Evolutionary conservation across 2,329 filamentous ascomycete genomes (phyloP).

Genomic region (Claviceps monticola): DNA sequence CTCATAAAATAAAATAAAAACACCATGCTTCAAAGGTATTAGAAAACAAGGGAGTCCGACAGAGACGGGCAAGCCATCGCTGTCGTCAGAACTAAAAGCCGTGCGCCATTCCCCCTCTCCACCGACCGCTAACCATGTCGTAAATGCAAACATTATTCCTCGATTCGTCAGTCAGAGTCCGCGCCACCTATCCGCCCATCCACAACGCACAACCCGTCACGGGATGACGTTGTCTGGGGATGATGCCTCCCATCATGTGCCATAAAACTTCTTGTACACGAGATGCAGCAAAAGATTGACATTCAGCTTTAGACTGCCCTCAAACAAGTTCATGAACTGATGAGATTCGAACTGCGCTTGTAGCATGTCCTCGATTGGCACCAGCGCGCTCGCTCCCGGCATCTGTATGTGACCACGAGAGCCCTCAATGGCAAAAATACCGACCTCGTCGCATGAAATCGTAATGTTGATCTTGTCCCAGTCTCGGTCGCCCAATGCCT

Average conservation of each 20-base stretch:
- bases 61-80: not conserved
- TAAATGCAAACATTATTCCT: constrained; percentile 1
- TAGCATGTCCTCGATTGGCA: constrained; percentile 84
- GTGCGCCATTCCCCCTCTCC: constrained; percentile 1
- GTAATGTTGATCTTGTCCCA: constrained; percentile 91
- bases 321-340: constrained; percentile 92
- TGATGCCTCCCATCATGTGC: constrained; percentile 29
- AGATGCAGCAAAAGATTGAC: constrained; percentile 94
- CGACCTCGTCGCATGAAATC: constrained; percentile 86
- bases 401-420: constrained; percentile 89
- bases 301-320: constrained; percentile 73
- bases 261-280: constrained; percentile 98
- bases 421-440: constrained; percentile 85
- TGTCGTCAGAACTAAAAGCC: constrained; percentile 1
- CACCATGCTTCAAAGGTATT: not conserved
- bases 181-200: not conserved
- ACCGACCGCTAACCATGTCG: not conserved
- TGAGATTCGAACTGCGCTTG: constrained; percentile 96
- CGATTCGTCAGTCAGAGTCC: not conserved
- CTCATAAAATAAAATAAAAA: not conserved
- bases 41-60: not conserved
- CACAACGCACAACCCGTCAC: not conserved
- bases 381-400: constrained; percentile 75
- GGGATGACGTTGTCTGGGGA: not conserved
- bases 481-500: constrained; percentile 65